A percentile compares a stretch with the other conserved stretches of the same genome.
Evolutionary conservation across 2,329 filamentous ascomycete species (phyloP).

Genomic region (Epichloe aotearoae): DNA sequence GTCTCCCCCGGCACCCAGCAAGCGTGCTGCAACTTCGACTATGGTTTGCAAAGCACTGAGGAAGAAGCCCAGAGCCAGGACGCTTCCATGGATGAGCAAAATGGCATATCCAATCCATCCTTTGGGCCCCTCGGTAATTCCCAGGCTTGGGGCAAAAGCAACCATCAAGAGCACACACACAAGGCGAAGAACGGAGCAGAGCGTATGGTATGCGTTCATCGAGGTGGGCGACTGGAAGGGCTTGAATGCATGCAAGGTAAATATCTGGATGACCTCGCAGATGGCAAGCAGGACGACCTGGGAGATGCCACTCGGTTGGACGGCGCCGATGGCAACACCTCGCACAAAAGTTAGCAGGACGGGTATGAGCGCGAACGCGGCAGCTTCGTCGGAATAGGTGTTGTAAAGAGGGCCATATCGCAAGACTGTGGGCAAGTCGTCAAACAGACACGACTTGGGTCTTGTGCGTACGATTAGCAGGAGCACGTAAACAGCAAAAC

Average conservation of each 20-base stretch:
- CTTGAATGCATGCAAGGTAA: constrained; percentile 78
- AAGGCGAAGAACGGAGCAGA: constrained; percentile 68
- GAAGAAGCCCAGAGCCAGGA: constrained; percentile 84
- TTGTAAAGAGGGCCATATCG: constrained; percentile 93
- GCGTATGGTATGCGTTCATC: constrained; percentile 91
- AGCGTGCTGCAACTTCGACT: constrained; percentile 72
- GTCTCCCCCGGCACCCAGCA: constrained; percentile 72
- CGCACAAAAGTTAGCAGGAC: constrained; percentile 74
- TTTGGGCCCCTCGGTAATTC: constrained; percentile 63
- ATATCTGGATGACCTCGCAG: constrained; percentile 80
- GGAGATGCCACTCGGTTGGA: constrained; percentile 84
- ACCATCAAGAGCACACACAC: constrained; percentile 64
- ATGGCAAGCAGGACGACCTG: constrained; percentile 87
- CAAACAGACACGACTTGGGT: constrained; percentile 78
- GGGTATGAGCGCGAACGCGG: constrained; percentile 79
- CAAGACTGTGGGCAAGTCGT: constrained; percentile 80
- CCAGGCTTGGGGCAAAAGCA: constrained; percentile 72
- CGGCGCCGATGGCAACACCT: constrained; percentile 80
- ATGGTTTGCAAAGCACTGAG: constrained; percentile 83
- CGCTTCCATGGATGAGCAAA: constrained; percentile 69
- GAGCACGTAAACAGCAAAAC: constrained; percentile 66
- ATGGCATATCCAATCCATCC: constrained; percentile 95
- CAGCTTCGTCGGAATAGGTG: constrained; percentile 88
- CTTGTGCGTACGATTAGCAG: constrained; percentile 67
- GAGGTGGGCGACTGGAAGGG: constrained; percentile 86